Percentiles rank a stretch among this genome's conserved stretches.
These are phyloP conservation scores for Zymoseptoria ardabiliae DNA, from an alignment of 2,329 filamentous ascomycete species.

Conservation along the genomic window DNA sequence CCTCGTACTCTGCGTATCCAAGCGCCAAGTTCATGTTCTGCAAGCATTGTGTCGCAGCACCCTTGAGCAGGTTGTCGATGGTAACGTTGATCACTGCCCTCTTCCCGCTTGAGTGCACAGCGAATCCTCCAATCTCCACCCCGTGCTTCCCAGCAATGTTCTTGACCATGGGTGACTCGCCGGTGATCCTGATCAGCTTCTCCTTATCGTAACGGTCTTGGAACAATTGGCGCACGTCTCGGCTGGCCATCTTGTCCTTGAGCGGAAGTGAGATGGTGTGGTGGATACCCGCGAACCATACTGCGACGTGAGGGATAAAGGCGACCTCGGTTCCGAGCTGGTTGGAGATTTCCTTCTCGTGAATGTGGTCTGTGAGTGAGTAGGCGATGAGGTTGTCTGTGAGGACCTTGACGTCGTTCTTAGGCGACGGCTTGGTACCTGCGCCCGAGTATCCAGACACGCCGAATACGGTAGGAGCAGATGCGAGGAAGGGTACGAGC, in stretches of 20 bases:
- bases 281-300: conserved; percentile 94
- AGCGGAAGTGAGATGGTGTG: conserved; percentile 88
- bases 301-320: conserved; percentile 91
- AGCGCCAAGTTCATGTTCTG: conserved; percentile 95
- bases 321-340: conserved; percentile 69
- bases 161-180: conserved; percentile 80
- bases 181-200: conserved; percentile 86
- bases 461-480: conserved; percentile 63
- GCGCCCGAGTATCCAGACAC: conserved; percentile 92
- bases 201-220: conserved; percentile 94
- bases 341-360: conserved; percentile 79
- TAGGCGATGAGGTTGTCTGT: conserved; percentile 87
- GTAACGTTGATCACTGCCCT: conserved; percentile 89
- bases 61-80: conserved; percentile 91
- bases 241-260: conserved; percentile 75
- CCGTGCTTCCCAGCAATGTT: conserved; percentile 77
- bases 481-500: conserved; percentile 59
- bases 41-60: conserved; percentile 84
- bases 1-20: conserved; percentile 81
- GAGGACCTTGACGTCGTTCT: conserved; percentile 81
- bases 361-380: conserved; percentile 85
- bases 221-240: conserved; percentile 89
- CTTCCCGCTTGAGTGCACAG: conserved; percentile 83
- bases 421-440: conserved; percentile 85
- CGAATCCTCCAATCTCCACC: conserved; percentile 90